These are phyloP conservation scores for Lasiodiplodia theobromae DNA, from an alignment of 2,329 filamentous ascomycete species.

Conservation along the genomic window DNA sequence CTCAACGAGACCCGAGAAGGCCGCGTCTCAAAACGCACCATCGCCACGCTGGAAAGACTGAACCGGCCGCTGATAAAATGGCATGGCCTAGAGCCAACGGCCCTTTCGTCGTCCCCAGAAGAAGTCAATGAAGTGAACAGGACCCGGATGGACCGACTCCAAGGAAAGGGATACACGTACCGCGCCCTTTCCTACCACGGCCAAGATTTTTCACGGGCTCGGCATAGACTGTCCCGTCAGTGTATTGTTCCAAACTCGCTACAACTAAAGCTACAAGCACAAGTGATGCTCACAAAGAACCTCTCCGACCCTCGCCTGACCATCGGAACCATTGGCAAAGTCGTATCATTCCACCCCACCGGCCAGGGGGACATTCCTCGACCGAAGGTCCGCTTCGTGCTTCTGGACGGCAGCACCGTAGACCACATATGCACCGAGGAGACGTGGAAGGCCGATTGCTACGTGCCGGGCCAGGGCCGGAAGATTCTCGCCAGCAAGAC, in stretches of 20 bases:
- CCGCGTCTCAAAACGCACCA: background rate
- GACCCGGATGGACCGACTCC: background rate
- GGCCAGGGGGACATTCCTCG: no score
- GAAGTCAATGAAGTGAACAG: background rate
- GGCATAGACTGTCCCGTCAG: accelerated
- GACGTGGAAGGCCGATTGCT: background rate
- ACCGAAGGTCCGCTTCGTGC: background rate
- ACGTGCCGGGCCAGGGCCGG: background rate
- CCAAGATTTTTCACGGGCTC: background rate
- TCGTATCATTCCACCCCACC: background rate
- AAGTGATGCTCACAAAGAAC: background rate
- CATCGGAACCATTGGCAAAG: background rate
- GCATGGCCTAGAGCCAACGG: background rate
- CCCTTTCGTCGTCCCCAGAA: background rate
- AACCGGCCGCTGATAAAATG: background rate
- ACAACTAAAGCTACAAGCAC: background rate
- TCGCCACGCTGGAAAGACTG: background rate
- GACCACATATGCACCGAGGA: background rate
- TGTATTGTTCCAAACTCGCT: background rate
- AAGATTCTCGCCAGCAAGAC: slow-evolving; percentile 49
- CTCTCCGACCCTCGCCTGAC: background rate
- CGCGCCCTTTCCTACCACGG: background rate
- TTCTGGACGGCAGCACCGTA: background rate
- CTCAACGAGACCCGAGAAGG: background rate
- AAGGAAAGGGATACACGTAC: background rate